Evolutionary conservation across 352 stramenopile species (phyloP).

Genomic region (Phytophthora citrophthora): DNA sequence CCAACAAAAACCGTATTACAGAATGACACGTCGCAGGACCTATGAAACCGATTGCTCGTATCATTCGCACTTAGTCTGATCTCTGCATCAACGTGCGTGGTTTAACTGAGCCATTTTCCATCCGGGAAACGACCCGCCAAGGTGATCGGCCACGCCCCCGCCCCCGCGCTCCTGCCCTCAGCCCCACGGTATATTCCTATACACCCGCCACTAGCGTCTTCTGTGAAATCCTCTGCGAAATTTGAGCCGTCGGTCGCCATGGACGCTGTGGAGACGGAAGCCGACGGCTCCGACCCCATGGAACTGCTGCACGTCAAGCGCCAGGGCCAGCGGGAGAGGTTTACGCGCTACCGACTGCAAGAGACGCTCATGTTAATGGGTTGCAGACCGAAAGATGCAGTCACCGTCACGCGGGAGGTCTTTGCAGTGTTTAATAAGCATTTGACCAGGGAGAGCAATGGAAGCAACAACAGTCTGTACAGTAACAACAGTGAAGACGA

Average conservation of each 20-base stretch:
- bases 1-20: not conserved
- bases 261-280: slow-evolving; percentile 61
- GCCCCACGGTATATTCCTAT: slow-evolving; percentile 14
- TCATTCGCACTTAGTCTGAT: slow-evolving; percentile 10
- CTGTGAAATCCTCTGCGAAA: slow-evolving; percentile 4
- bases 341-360: slow-evolving; percentile 85
- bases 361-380: slow-evolving; percentile 91
- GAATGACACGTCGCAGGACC: slow-evolving; percentile 12
- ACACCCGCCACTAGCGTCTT: slow-evolving; percentile 1
- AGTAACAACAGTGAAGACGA: slow-evolving; percentile 23
- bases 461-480: slow-evolving; percentile 10
- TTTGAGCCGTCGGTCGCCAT: slow-evolving; percentile 32
- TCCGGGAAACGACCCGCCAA: slow-evolving; percentile 23
- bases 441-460: slow-evolving; percentile 22
- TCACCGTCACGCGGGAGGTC: slow-evolving; percentile 70
- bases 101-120: slow-evolving; percentile 9
- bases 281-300: slow-evolving; percentile 76
- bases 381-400: slow-evolving; percentile 76
- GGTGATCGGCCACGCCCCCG: slow-evolving; percentile 21
- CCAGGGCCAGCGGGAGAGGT: slow-evolving; percentile 58
- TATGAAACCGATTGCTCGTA: slow-evolving; percentile 9
- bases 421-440: slow-evolving; percentile 72
- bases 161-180: slow-evolving; percentile 10
- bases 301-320: slow-evolving; percentile 73
- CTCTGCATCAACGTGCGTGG: too few species aligned